Evolutionary conservation across 192 early-diverging fungal species (phyloP), one percentile per base, ranked within the genome.

Genomic region (Backusella australiensis): DNA sequence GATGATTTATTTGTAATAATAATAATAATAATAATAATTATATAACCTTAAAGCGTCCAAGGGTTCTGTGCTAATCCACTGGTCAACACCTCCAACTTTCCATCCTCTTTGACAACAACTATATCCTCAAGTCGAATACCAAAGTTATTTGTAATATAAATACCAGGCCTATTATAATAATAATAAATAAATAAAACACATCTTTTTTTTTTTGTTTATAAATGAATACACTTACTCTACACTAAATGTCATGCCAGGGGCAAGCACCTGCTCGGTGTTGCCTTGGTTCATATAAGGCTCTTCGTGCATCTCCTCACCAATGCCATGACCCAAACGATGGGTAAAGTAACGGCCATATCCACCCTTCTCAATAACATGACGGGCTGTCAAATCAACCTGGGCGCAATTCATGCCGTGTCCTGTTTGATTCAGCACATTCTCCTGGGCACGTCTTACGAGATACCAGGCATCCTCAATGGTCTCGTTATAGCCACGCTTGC

Each of bases 241-340:
- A 65, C 80, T 85, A 44, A 89, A 85, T 42, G 82, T 82, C 82
- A 87, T 86, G 14, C 87, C 86, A 11, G 83, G 67, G 11, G 77
- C 49, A 19, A 89, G 77, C 3, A 70, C 53, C 5, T 82, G 81
- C 8, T 77, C 77, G 1, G 78, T 75, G 66, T 89, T 86, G 2
- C 86, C 82, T 77, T 75, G 79, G 34, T 85, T 85, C 72, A 87
- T 72, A 59, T 84, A 89, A n/a, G 87, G 87, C 35, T 86, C 84
- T 70, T 89, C 87, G 65, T 89, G 87, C 19, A 83, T 85, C 34
- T 89, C 86, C 59, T 85, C 23, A 0, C 87, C 87, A 15, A 89
- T 75, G 0, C 87, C 87, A 79, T 89, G 87, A 1, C 87, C 87
- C 42, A 86, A 59, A 17, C 86, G 81, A 73, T 89, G 87, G 11